Evolutionary conservation across 441 rosid species (phyloP).

Genomic region (Theobroma grandiflorum): DNA sequence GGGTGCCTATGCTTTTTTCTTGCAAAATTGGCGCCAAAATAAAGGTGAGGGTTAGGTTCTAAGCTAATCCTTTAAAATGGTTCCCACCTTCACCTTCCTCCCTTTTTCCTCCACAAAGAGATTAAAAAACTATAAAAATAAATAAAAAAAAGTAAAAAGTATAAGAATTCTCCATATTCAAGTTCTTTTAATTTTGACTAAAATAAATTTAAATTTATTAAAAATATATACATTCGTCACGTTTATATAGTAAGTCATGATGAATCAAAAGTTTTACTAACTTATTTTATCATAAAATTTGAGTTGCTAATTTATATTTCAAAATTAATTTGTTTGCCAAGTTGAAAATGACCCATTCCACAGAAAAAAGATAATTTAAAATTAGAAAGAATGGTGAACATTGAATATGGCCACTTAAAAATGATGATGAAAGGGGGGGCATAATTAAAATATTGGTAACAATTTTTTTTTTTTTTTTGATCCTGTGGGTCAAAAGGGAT

Average conservation of each 20-base stretch:
- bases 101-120: background rate
- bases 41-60: background rate
- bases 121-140: background rate
- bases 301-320: background rate
- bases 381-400: background rate
- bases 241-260: background rate
- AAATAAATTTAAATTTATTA: too few relatives aligned
- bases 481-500: constrained; percentile 26
- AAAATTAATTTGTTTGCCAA: constrained; percentile 9
- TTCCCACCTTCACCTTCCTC: constrained; percentile 4
- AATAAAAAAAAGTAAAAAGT: background rate
- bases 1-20: background rate
- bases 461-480: background rate
- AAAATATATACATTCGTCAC: background rate
- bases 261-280: background rate
- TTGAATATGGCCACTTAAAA: constrained; percentile 27
- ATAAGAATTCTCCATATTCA: background rate
- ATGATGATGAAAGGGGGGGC: background rate
- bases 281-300: background rate
- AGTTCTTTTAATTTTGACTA: background rate
- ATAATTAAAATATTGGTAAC: background rate
- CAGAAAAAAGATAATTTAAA: background rate
- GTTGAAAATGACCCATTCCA: background rate
- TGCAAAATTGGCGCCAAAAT: constrained; percentile 27
- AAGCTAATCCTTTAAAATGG: constrained; percentile 2